phyloP scores from a whole-genome alignment of 2,329 filamentous ascomycete species.

The Rutstroemia sp. region DNA sequence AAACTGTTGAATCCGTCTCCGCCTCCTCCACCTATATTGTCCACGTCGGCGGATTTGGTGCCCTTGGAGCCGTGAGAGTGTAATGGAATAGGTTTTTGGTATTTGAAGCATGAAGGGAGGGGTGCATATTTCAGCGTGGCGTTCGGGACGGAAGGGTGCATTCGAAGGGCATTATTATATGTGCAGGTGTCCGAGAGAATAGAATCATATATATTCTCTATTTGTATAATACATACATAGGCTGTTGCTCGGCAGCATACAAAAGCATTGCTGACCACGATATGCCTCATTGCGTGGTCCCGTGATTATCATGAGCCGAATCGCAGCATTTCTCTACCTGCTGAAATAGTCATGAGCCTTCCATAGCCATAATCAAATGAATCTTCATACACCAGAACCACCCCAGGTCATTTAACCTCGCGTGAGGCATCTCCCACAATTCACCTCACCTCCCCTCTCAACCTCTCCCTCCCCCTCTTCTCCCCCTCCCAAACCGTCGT shows the following conservation, averaged over 20 bases:
- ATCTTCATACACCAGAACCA: too few species aligned
- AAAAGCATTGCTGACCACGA: background rate
- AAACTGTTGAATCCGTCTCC: constrained; percentile 8
- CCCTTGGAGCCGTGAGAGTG: constrained; percentile 1
- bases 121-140: constrained; percentile 4
- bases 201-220: background rate
- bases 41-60: constrained; percentile 1
- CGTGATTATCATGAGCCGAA: background rate
- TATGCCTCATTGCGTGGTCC: background rate
- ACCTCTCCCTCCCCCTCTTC: background rate
- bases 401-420: too few species aligned
- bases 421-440: too few species aligned
- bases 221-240: background rate
- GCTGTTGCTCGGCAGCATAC: background rate
- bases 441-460: background rate
- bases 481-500: constrained; percentile 53
- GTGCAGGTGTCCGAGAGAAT: background rate
- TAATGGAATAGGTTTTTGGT: background rate
- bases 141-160: constrained; percentile 7
- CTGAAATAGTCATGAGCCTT: too few species aligned
- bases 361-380: too few species aligned
- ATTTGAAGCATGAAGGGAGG: background rate
- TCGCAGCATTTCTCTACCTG: background rate
- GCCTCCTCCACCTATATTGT: background rate
- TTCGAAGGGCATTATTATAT: background rate